Conservation (phyloP, 2,329 filamentous ascomycete species). For the Didymella arachidicola region DNA sequence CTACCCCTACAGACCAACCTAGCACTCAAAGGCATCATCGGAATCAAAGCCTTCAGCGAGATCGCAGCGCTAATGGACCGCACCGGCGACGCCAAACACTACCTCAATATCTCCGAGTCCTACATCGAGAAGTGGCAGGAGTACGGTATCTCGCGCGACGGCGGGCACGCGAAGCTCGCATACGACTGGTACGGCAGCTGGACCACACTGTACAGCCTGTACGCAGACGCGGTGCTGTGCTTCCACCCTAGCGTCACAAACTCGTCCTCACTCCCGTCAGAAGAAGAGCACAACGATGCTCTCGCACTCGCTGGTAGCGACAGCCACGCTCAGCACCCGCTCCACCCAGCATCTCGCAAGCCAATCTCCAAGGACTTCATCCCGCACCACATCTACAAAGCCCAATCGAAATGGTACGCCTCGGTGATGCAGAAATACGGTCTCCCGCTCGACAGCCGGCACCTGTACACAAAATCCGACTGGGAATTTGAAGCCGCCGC, state of each 20-base stretch:
- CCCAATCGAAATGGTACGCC: constrained; percentile 82
- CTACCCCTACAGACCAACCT: constrained; percentile 82
- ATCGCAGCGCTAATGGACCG: constrained; percentile 70
- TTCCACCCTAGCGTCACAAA: constrained; percentile 69
- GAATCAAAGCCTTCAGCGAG: constrained; percentile 78
- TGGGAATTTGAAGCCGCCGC: constrained; percentile 92
- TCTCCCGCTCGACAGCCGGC: constrained; percentile 80
- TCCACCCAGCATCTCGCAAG: constrained; percentile 31
- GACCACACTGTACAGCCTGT: constrained; percentile 87
- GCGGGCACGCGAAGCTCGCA: constrained; percentile 76
- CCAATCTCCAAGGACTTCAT: constrained; percentile 65
- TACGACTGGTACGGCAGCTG: constrained; percentile 83
- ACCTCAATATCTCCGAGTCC: constrained; percentile 66
- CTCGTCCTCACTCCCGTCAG: neutral
- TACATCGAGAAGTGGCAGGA: constrained; percentile 78
- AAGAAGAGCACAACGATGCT: neutral
- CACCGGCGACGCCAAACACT: constrained; percentile 64
- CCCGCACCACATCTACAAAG: constrained; percentile 73
- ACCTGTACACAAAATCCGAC: constrained; percentile 87
- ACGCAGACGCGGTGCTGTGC: constrained; percentile 79
- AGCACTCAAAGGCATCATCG: constrained; percentile 83
- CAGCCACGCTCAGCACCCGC: constrained; percentile 29
- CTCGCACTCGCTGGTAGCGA: constrained; percentile 10
- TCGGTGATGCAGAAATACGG: constrained; percentile 82
- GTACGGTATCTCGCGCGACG: constrained; percentile 72